Evolutionary conservation across 2,329 filamentous ascomycete genomes (phyloP), one percentile per base, ranked within the genome.

Genomic region (Drechmeria coniospora): DNA sequence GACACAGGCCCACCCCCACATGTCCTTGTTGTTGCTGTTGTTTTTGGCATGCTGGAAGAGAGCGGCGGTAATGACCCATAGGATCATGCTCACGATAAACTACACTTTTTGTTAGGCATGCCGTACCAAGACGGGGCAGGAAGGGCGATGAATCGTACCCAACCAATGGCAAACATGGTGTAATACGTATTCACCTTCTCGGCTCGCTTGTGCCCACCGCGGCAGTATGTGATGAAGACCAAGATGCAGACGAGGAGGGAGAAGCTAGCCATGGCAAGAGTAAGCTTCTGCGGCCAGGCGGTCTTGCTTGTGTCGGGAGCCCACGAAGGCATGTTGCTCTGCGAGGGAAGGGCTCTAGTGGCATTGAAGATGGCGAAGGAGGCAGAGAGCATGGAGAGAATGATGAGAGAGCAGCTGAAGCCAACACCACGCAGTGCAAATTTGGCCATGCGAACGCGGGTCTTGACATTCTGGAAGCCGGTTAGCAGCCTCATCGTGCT

Each of bases 1-100:
- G 32, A 86, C 78, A 53, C 90, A 98, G n/a, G 83, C 74, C 90
- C 90, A 98, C 33, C 87, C 86, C 90, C 90, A 98, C 54, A 98
- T 71, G 53, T 98, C 90, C 54, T 93, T 74, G 46, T 79, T 80
- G 38, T 71, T 59, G 46, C 48, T 46, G 47, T 68, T 79, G 44
- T 73, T 68, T 50, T 77, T 79, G 32, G 74, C 73, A 43, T 79
- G 70, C 50, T 95, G 84, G 44, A 94, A 70, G 31, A 93, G 58
- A 32, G 76, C 82, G 21, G 86, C 86, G 18, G 82, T 84, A 19
- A 90, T 62, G 30, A 77, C 75, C 90, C 90, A 98, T 64, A 98
- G 81, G 45, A 92, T 57, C 52, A 92, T 78, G 50, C 79, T 90
- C 54, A 92, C 77, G 48, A 90, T 77, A 64, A 95, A 95, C 51